These are phyloP conservation scores for Fusarium sp. DNA, from an alignment of 2,329 filamentous ascomycete genomes.

Conservation along the genomic window DNA sequence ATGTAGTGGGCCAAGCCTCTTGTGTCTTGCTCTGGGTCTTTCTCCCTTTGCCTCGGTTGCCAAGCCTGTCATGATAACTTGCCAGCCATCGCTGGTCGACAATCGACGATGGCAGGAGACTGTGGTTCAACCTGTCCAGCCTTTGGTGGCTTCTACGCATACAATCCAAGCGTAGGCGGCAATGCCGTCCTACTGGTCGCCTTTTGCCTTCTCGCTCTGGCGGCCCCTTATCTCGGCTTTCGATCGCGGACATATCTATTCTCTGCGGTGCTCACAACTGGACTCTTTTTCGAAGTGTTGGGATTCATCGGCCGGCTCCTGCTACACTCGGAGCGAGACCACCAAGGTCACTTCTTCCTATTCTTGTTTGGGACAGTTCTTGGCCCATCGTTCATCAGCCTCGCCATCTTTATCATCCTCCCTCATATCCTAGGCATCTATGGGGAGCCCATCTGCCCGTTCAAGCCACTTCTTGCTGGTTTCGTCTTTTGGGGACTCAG, in stretches of 20 bases:
- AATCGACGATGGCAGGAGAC: slow-evolving; percentile 50
- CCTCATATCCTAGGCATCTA: slow-evolving; percentile 62
- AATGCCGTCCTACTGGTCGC: slow-evolving; percentile 55
- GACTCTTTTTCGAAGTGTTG: slow-evolving; percentile 57
- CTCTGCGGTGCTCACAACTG: slow-evolving; percentile 53
- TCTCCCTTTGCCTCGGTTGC: slow-evolving; percentile 23
- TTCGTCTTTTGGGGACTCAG: slow-evolving; percentile 51
- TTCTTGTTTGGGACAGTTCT: slow-evolving; percentile 61
- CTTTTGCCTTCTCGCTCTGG: slow-evolving; percentile 56
- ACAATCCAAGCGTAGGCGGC: slow-evolving; percentile 52
- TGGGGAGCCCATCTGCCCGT: slow-evolving; percentile 55
- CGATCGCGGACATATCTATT: slow-evolving; percentile 56
- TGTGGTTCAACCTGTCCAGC: slow-evolving; percentile 53
- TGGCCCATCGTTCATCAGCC: slow-evolving; percentile 60
- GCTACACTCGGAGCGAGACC: slow-evolving; percentile 50
- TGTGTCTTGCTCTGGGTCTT: slow-evolving; percentile 23
- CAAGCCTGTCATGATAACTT: slow-evolving; percentile 43
- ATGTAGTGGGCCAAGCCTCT: slow-evolving; percentile 43
- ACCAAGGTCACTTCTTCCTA: slow-evolving; percentile 55
- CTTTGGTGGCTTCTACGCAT: slow-evolving; percentile 52
- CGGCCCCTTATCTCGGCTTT: slow-evolving; percentile 53
- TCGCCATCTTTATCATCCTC: slow-evolving; percentile 58
- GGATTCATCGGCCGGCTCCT: slow-evolving; percentile 62
- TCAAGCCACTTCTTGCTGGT: slow-evolving; percentile 51
- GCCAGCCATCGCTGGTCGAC: slow-evolving; percentile 31